Conservation (phyloP, 2,329 filamentous ascomycete genomes). For the Trichoderma koningiopsis region DNA sequence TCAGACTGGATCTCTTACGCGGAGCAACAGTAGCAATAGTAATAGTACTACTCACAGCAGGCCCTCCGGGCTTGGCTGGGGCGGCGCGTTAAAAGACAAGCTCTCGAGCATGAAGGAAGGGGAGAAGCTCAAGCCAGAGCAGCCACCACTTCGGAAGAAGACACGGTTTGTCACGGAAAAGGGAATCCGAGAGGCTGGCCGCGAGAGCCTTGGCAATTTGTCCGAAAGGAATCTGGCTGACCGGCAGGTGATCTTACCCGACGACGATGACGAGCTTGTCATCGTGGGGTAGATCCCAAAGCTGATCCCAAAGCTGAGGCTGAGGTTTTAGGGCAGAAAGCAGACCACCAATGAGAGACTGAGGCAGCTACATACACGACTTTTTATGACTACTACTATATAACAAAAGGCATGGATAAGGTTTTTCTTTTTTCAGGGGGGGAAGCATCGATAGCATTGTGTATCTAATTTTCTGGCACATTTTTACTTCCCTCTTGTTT, state of each 20-base stretch:
- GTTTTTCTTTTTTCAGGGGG: conserved; percentile 9
- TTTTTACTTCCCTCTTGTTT: not conserved
- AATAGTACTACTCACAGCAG: conserved; percentile 18
- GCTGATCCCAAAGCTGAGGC: not conserved
- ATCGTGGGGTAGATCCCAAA: conserved; percentile 43
- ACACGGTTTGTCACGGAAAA: conserved; percentile 78
- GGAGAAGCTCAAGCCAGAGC: conserved; percentile 47
- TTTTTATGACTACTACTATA: conserved; percentile 23
- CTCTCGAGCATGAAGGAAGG: conserved; percentile 64
- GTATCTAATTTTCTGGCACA: not conserved
- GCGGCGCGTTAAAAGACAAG: conserved; percentile 56
- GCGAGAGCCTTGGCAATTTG: conserved; percentile 68
- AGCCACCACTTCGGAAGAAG: conserved; percentile 64
- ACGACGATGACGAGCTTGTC: conserved; percentile 53
- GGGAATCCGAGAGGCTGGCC: conserved; percentile 74
- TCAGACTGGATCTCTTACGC: conserved; percentile 37
- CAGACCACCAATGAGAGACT: not conserved
- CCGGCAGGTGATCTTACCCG: conserved; percentile 41
- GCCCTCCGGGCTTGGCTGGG: conserved; percentile 56
- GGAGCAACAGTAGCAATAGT: conserved; percentile 30
- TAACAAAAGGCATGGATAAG: conserved; percentile 15
- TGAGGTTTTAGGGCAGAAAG: not conserved
- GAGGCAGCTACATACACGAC: conserved; percentile 4
- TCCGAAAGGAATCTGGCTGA: conserved; percentile 45
- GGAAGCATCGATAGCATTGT: conserved; percentile 15